Evolutionary conservation across 371 early-diverging fungal genomes (phyloP), one percentile per base, ranked within the genome.

Genomic region (Scutellospora calospora): DNA sequence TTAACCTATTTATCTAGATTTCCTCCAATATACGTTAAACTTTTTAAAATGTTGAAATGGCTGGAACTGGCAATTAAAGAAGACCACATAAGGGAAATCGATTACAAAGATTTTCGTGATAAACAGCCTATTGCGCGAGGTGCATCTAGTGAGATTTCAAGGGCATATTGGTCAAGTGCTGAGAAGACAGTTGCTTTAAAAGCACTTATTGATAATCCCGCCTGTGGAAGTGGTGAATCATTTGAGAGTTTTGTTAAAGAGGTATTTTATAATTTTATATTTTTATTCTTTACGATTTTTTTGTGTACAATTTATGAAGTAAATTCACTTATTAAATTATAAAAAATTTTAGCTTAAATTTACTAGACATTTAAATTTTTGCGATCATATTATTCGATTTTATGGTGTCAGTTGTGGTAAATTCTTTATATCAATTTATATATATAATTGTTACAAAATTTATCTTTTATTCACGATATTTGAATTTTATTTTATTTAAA

Each of bases 361-460:
- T 6, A 52, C 52, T 9, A 25, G 76, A n/a, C 27, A 55, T 9
- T 38, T 76, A 16, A 45, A 76, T 76, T 60, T 59, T 55, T 59
- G 59, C 22, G 59, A 76, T 41, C 35, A 76, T 41, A 35, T 76
- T 27, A 76, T 76, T 25, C 57, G 76, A 22, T 76, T 76, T 35
- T 76, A 59, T 76, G 76, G 76, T 59, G 27, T 76, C 11, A 59
- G 59, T 76, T n/a, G 59, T 57, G 76, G 76, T 76, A 55, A 22
- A 25, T 72, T 51, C 49, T 49, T 49, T 57, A 29, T 16, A 65
- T 11, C 8, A 18, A 16, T 35, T 65, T 65, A 31, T 65, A 27
- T 27, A 27, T 27, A 14, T 38, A 3, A 31, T 65, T 65, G 16
- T 31, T 65, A n/a, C n/a, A n/a, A n/a, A n/a, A n/a, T n/a, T n/a